phyloP scores from a whole-genome alignment of 1,139 yeast genomes.

The Protomyces pachydermus region DNA sequence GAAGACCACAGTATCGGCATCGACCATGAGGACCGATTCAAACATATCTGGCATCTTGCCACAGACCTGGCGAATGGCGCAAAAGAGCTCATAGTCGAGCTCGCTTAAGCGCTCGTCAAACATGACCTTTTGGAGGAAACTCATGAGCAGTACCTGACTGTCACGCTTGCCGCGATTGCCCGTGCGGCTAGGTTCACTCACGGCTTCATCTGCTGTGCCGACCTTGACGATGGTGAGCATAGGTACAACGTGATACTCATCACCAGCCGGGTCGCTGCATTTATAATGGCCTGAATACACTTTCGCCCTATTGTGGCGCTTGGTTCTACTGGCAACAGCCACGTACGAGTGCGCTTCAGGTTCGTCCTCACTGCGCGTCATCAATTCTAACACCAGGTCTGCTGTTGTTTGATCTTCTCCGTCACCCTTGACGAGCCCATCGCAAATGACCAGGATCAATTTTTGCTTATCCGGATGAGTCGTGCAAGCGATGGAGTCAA shows the following conservation, averaged over 20 bases:
- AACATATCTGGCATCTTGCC: conserved; percentile 45
- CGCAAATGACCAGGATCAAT: conserved; percentile 42
- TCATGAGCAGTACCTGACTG: conserved; percentile 44
- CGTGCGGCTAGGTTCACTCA: conserved; percentile 39
- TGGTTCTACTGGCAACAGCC: conserved; percentile 43
- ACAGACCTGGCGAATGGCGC: conserved; percentile 44
- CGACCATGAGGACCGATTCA: conserved; percentile 44
- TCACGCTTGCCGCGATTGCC: conserved; percentile 47
- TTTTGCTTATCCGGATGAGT: conserved; percentile 45
- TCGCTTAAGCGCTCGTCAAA: conserved; percentile 44
- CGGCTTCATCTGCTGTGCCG: conserved; percentile 41
- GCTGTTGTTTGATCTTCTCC: conserved; percentile 46
- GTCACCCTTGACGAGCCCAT: conserved; percentile 46
- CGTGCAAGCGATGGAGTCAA: conserved; percentile 43
- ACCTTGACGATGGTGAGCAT: conserved; percentile 45
- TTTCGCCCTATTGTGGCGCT: conserved; percentile 44
- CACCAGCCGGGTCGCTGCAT: conserved; percentile 20
- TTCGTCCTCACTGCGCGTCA: conserved; percentile 42
- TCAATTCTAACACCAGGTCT: conserved; percentile 43
- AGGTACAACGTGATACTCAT: conserved; percentile 46
- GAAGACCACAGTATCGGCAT: conserved; percentile 45
- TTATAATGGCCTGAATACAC: conserved; percentile 44
- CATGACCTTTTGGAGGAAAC: conserved; percentile 44
- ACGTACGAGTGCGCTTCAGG: conserved; percentile 43
- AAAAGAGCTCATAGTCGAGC: conserved; percentile 43